Evolutionary conservation across 2,329 filamentous ascomycete species (phyloP).

Genomic region (Sclerotinia subarctica): DNA sequence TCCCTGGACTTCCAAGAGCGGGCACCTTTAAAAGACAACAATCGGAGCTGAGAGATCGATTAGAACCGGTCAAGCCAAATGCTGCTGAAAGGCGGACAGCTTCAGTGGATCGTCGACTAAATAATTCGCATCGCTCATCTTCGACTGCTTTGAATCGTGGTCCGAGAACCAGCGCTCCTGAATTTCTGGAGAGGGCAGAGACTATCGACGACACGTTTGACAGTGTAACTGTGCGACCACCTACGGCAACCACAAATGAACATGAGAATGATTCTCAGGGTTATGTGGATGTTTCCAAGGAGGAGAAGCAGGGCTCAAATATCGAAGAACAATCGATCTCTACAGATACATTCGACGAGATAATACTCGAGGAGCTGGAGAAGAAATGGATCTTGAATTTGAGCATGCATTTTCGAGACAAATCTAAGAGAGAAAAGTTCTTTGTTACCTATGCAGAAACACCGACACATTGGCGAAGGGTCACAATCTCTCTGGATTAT

Average conservation of each 20-base stretch:
- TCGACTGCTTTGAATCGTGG: conserved; percentile 27
- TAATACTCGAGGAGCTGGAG: conserved; percentile 79
- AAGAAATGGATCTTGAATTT: conserved; percentile 92
- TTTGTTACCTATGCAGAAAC: conserved; percentile 91
- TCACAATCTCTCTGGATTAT: conserved; percentile 94
- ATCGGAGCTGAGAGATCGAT: conserved; percentile 72
- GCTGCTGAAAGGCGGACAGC: conserved; percentile 67
- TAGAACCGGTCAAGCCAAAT: conserved; percentile 63
- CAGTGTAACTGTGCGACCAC: conserved; percentile 21
- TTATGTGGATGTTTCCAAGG: conserved; percentile 35
- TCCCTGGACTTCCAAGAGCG: conserved; percentile 71
- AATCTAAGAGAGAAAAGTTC: conserved; percentile 92
- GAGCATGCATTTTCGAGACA: conserved; percentile 96
- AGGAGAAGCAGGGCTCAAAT: conserved; percentile 29
- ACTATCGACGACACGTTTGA: conserved; percentile 29
- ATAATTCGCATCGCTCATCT: conserved; percentile 29
- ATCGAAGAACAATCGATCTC: conserved; percentile 35
- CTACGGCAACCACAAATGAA: conserved; percentile 24
- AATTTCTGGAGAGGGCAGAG: conserved; percentile 31
- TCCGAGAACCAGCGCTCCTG: conserved; percentile 36
- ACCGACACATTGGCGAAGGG: conserved; percentile 74
- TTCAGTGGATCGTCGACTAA: conserved; percentile 55
- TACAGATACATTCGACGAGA: conserved; percentile 50
- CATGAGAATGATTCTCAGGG: conserved; percentile 29
- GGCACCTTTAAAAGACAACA: conserved; percentile 80